Conservation (phyloP, 257 asterid species). For the Solanum pinnatisectum region DNA sequence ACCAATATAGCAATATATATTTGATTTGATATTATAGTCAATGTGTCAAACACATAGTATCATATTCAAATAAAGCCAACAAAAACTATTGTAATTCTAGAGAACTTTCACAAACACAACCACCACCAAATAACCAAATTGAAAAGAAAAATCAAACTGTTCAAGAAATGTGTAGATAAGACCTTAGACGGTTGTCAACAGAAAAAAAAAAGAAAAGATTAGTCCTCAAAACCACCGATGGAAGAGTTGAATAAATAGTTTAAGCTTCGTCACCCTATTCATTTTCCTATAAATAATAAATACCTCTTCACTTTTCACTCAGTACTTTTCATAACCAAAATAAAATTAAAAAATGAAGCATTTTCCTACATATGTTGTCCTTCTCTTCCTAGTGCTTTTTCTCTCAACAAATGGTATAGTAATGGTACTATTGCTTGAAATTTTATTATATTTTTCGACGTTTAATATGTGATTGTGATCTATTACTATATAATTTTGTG, state of each 20-base stretch:
- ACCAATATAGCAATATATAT: background rate
- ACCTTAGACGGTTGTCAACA: background rate
- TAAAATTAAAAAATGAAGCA: background rate
- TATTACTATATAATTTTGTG: background rate
- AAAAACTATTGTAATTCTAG: background rate
- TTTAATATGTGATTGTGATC: background rate
- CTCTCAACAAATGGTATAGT: background rate
- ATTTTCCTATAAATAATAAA: background rate
- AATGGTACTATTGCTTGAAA: background rate
- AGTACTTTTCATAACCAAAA: background rate
- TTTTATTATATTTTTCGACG: background rate
- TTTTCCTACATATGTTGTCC: background rate
- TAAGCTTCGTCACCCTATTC: background rate
- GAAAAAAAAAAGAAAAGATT: background rate
- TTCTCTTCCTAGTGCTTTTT: background rate
- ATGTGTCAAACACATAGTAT: background rate
- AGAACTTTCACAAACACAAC: background rate
- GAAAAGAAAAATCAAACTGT: background rate
- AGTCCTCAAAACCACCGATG: background rate
- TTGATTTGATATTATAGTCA: background rate
- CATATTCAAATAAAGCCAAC: background rate
- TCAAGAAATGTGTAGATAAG: background rate
- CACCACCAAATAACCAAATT: background rate
- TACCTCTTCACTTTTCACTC: background rate
- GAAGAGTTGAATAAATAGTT: background rate